Evolutionary conservation across 139 green algal species (phyloP), one percentile per base, ranked within the genome.

Genomic region (Bryopsis sp.): DNA sequence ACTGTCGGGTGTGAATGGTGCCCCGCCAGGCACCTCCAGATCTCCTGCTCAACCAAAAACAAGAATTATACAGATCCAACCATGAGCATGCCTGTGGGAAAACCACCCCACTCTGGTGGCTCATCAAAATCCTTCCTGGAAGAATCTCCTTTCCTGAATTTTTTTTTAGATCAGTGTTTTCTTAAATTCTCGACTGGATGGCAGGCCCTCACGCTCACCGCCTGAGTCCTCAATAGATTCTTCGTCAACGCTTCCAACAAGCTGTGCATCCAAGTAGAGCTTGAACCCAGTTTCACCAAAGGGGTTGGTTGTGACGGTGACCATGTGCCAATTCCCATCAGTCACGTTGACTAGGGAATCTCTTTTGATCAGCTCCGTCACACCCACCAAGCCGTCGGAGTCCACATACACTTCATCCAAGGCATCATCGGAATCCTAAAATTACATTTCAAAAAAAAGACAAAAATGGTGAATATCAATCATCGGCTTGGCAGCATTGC

Each of bases 261-360:
- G n/a, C n/a, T 15, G 24, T 15, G 11, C 54, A 63, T 63, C 54
- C 24, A 63, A 7, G 26, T 33, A 63, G 7, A 63, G 11, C n/a
- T 8, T 33, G 54, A 63, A 63, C n/a, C 54, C 54, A 15, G 11
- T 63, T 63, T 29, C 36, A 2, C 78, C 39, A 29, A 67, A 69
- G 6, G 70, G 62, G 32, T 73, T 65, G 19, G 77, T 82, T 61
- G 77, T 82, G 2, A 88, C 57, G 0, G 78, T 86, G 48, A 89
- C n/a, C 83, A 88, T 88, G 81, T 88, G 84, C 84, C 84, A 90
- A 6, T 60, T 24, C 22, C 78, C 80, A 59, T 90, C 80, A 11
- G 67, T 70, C n/a, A 79, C 38, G 47, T 79, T 85, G 37, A 78
- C 31, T 15, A 36, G 48, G 7, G 7, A 19, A 29, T 63, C n/a